Base-by-base conservation (phyloP, 805 yeast genomes). In the Teunomyces funiuensis region DNA sequence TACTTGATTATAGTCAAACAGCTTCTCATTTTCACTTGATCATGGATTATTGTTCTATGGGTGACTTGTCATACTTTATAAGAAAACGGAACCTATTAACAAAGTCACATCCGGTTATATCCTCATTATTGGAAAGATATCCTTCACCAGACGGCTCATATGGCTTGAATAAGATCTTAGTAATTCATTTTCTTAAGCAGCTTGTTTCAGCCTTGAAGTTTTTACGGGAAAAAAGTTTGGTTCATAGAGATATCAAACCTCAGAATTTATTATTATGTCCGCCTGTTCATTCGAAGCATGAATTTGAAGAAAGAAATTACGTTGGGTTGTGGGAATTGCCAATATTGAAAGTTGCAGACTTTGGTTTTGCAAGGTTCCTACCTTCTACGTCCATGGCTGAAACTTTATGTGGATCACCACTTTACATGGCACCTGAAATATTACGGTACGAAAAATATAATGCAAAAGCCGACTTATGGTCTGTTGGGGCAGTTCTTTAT, bases 351-450 rank as follows among this genome's bases (percentile, higher is more conserved):
- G 82, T 93, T 45, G 99, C 99, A 9, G 99, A 93, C 67, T 93
- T 93, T 65, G 99, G 99, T 1, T 93, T 93, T 68, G 99, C 99
- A 4, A 75, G 98, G 47, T 87, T 90, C 58, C 73, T 93, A 54
- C 99, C 99, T 5, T 82, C 86, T 37, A 85, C 97, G 2, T 83
- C 96, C 1, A 74, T 93, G 79, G 98, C 98, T 1, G 99, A 93
- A 60, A 93, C 99, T 1, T 71, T 93, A 51, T 93, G 99, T 73
- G 99, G 99, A 1, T 88, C 96, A 8, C 99, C 99, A 3, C 74
- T 93, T 33, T 93, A 93, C 65, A 93, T 93, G 99, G 99, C 99
- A 0, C 99, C 99, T 0, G 99, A 93, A 65, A 93, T 93, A 36
- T 70, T 93, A 52, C 75, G 95, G 48, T 90, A 88, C 57, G 97